A percentile compares a stretch with the other conserved stretches of the same genome.
Conservation (phyloP, 371 early-diverging fungal genomes). For the Cokeromyces recurvatus region DNA sequence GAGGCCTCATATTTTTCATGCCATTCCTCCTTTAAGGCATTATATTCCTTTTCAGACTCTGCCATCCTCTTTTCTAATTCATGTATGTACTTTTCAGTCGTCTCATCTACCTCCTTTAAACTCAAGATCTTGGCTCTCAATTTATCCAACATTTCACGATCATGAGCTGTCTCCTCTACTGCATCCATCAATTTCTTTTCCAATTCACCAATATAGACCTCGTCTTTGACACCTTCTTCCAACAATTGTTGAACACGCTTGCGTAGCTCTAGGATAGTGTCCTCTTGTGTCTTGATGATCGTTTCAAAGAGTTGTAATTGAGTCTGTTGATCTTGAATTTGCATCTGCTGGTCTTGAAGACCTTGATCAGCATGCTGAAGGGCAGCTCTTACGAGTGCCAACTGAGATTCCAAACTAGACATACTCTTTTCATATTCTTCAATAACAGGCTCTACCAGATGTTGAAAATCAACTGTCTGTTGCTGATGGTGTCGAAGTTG, state of each 20-base stretch:
- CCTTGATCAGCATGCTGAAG: constrained; percentile 46
- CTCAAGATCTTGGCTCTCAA: constrained; percentile 32
- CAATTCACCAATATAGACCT: constrained; percentile 40
- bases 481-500: constrained; percentile 3
- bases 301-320: constrained; percentile 30
- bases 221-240: constrained; percentile 36
- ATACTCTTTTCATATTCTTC: constrained; percentile 67
- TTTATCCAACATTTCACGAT: constrained; percentile 35
- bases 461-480: constrained; percentile 41
- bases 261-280: constrained; percentile 28
- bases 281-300: constrained; percentile 31
- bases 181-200: constrained; percentile 37
- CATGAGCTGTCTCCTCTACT: constrained; percentile 34
- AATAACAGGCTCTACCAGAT: constrained; percentile 66
- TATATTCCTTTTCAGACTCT: not conserved
- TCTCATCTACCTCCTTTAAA: constrained; percentile 41
- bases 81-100: constrained; percentile 45
- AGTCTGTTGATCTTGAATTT: constrained; percentile 45
- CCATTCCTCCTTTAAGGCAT: no score
- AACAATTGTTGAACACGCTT: constrained; percentile 22
- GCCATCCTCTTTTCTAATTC: constrained; percentile 23
- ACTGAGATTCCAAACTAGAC: constrained; percentile 50
- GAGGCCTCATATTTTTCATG: no score
- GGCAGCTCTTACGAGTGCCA: constrained; percentile 53
- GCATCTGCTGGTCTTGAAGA: constrained; percentile 37